Conservation (phyloP, 2,329 filamentous ascomycete genomes). For the Colletotrichum musae region DNA sequence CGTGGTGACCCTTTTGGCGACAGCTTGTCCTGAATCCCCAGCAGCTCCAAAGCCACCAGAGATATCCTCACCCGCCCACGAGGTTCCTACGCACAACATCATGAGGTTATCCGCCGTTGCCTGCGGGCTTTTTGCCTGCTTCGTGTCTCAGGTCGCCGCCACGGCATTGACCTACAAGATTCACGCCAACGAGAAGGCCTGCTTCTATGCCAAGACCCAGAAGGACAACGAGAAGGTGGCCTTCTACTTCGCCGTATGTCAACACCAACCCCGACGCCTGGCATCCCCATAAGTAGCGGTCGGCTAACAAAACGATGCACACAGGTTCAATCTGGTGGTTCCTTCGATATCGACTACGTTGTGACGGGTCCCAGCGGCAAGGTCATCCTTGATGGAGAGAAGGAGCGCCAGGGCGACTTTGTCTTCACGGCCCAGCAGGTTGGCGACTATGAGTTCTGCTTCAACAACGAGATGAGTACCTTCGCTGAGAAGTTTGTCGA, state of each 20-base stretch:
- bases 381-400: constrained; percentile 86
- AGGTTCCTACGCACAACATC: constrained; percentile 46
- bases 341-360: constrained; percentile 95
- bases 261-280: neutral
- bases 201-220: constrained; percentile 89
- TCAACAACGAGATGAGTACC: constrained; percentile 98
- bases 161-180: constrained; percentile 97
- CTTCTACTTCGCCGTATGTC: constrained; percentile 96
- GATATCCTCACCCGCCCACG: constrained; percentile 35
- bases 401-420: constrained; percentile 96
- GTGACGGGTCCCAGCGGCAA: constrained; percentile 87
- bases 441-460: constrained; percentile 97
- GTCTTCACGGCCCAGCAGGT: constrained; percentile 92
- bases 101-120: constrained; percentile 78
- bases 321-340: constrained; percentile 97
- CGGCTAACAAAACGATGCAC: neutral
- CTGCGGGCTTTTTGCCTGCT: constrained; percentile 78
- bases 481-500: constrained; percentile 98
- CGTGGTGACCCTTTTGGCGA: constrained; percentile 43
- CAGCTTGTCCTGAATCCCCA: constrained; percentile 46
- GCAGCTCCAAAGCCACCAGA: constrained; percentile 25
- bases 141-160: constrained; percentile 80
- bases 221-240: constrained; percentile 89
- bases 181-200: constrained; percentile 90
- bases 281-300: neutral